Base-by-base conservation (phyloP, 2,329 filamentous ascomycete species). In the Emericellopsis cladophorae region DNA sequence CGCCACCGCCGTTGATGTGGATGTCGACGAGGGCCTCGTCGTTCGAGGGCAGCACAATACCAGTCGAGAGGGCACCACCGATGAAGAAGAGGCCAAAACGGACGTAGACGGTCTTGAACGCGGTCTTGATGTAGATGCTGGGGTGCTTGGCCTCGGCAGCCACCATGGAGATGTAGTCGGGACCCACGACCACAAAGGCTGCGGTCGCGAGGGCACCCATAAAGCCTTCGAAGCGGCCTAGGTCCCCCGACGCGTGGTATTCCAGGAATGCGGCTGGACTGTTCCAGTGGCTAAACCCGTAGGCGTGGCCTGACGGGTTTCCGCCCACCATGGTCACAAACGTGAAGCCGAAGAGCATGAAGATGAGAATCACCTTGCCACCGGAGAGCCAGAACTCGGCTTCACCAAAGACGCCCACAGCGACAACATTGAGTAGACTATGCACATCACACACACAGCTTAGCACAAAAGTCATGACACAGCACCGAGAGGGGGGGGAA, bases 281-380 rank as follows among this genome's bases (percentile, higher is more conserved):
- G 36, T 65, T 72, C 77, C 81, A 87, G 54, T 82, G 82, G 37
- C 69, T 59, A 53, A 84, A 84, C 1, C 81, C 80, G 41, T 77
- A 68, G 2, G 70, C 65, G 16, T 73, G 65, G 2, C 66, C 65
- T 3, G 72, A 67, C 0, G 76, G 70, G 5, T 74, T 69, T 26
- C 76, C 77, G 11, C 77, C 77, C 0, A 76, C 62, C 51, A 78
- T 43, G 44, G 80, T 74, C 38, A 79, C 62, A 23, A 81, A 58
- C 12, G 72, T 73, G 49, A 77, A 72, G 39, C 75, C 65, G 39
- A 76, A 76, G 31, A 82, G 60, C 36, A 71, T 68, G 41, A 79
- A 53, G 36, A 81, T 72, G 8, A 81, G 60, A 6, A 74, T 55
- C 40, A 80, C 67, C 48, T 79, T 74, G 44, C 74, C 57, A 43